phyloP scores from a whole-genome alignment of 2,329 filamentous ascomycete species.

The Colletotrichum navitas region DNA sequence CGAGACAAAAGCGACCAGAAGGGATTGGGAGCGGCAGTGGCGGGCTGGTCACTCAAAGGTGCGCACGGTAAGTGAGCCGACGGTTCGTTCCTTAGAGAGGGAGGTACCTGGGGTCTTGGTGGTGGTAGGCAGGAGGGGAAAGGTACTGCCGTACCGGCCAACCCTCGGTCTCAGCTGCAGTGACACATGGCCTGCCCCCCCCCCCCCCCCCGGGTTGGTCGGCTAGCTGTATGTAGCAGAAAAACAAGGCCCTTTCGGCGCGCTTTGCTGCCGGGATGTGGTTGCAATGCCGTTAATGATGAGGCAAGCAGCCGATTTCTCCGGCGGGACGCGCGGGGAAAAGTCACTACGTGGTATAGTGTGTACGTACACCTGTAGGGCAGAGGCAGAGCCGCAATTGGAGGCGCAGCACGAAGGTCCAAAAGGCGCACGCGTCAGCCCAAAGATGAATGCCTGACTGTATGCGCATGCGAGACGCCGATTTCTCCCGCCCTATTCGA shows the following conservation, averaged over 20 bases:
- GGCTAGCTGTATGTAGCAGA: conserved; percentile 35
- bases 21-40: conserved; percentile 35
- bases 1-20: conserved; percentile 37
- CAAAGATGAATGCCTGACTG: too few species aligned
- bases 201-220: conserved; percentile 12
- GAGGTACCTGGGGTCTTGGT: conserved; percentile 10
- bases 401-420: conserved; percentile 14
- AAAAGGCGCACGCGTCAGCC: too few species aligned
- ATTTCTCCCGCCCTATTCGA: not conserved
- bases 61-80: conserved; percentile 13
- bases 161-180: conserved; percentile 26
- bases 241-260: not conserved
- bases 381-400: conserved; percentile 19
- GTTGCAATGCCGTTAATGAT: conserved; percentile 13
- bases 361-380: not conserved
- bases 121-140: not conserved
- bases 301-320: conserved; percentile 15
- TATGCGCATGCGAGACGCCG: conserved; percentile 6
- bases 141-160: conserved; percentile 12
- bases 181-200: conserved; percentile 17
- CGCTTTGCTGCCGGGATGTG: not conserved
- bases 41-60: conserved; percentile 1
- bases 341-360: too few species aligned
- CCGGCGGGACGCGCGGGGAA: not conserved
- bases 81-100: not conserved